Percentiles rank a stretch among this genome's conserved stretches.
Evolutionary conservation across 2,329 filamentous ascomycete species (phyloP).

Genomic region (Pyricularia grisea): DNA sequence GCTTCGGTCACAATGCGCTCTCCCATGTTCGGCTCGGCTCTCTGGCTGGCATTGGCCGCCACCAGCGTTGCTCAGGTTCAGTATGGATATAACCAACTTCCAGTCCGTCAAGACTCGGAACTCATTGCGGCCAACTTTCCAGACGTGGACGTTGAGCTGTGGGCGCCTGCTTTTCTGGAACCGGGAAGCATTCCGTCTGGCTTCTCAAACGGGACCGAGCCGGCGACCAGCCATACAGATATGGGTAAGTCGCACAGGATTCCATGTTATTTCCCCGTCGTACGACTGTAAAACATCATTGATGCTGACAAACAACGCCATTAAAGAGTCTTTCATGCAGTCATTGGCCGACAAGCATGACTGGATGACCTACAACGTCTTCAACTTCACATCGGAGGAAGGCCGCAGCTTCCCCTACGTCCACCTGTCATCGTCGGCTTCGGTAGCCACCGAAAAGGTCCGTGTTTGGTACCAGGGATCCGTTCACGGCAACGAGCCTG

Average conservation of each 20-base stretch:
- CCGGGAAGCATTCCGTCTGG: neutral
- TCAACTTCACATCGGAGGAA: slow-evolving; percentile 2
- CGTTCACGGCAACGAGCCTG: slow-evolving; percentile 5
- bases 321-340: neutral
- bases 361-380: slow-evolving; percentile 1
- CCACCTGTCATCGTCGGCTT: neutral
- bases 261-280: neutral
- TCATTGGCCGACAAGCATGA: slow-evolving; percentile 1
- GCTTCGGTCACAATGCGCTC: neutral
- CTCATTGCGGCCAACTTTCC: neutral
- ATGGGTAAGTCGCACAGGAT: neutral
- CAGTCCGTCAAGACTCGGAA: neutral
- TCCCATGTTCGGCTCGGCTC: neutral
- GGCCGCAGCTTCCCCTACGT: slow-evolving; percentile 1
- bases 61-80: neutral
- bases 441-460: neutral
- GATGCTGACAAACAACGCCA: neutral
- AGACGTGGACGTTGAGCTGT: neutral
- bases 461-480: slow-evolving; percentile 2
- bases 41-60: neutral
- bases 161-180: neutral
- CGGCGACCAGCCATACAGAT: neutral
- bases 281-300: neutral
- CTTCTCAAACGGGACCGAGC: neutral
- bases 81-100: neutral